Evolutionary conservation across 192 early-diverging fungal genomes (phyloP).

Genomic region (Bifiguratus adelaidae): DNA sequence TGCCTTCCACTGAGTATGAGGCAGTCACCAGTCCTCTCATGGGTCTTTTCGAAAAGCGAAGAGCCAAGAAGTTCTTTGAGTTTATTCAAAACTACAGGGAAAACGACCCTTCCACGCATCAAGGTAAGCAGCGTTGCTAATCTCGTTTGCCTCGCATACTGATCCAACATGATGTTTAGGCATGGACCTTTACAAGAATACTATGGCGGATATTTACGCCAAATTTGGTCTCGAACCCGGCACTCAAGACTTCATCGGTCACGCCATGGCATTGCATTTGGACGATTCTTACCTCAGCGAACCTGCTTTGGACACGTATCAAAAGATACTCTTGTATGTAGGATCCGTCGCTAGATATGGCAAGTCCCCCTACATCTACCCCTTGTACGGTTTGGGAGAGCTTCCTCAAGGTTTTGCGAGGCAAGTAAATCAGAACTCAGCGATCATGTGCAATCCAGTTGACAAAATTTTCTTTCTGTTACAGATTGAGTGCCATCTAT

Average conservation of each 20-base stretch:
- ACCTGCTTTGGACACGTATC: constrained; percentile 77
- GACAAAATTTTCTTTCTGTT: neutral
- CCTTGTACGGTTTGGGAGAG: constrained; percentile 95
- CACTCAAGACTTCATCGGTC: constrained; percentile 97
- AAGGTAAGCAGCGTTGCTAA: constrained; percentile 17
- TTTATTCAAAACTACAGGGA: constrained; percentile 88
- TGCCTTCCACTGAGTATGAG: constrained; percentile 84
- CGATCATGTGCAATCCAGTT: neutral
- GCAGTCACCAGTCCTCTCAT: constrained; percentile 77
- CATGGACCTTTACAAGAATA: constrained; percentile 60
- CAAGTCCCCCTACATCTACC: constrained; percentile 98
- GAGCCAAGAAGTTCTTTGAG: constrained; percentile 91
- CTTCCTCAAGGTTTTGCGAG: constrained; percentile 96
- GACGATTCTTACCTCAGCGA: constrained; percentile 71
- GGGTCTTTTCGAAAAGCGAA: constrained; percentile 91
- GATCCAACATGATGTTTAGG: constrained; percentile 26
- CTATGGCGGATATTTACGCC: constrained; percentile 82
- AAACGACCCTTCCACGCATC: constrained; percentile 71
- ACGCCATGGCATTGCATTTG: constrained; percentile 91
- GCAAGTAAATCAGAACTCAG: constrained; percentile 20
- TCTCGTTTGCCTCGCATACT: neutral
- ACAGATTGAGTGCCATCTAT: constrained; percentile 91
- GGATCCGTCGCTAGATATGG: constrained; percentile 87
- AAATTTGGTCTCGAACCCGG: constrained; percentile 88
- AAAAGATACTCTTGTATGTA: constrained; percentile 87